These are phyloP conservation scores for Xenosphaeropsis pyriputrescens DNA, from an alignment of 2,329 filamentous ascomycete species.

Conservation along the genomic window DNA sequence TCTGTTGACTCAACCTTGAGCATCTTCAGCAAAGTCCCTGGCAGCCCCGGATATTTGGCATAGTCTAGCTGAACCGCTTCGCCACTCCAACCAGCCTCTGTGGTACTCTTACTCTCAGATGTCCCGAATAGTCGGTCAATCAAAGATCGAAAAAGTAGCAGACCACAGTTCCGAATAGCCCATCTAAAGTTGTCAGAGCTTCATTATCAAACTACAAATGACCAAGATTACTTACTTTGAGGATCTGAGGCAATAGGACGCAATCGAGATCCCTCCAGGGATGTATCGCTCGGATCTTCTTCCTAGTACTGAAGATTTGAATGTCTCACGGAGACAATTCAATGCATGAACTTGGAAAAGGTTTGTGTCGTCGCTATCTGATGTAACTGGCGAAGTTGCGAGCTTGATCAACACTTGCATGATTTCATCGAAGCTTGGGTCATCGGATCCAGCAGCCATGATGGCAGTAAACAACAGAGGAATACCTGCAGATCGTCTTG, in stretches of 20 bases:
- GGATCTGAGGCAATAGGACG: slow-evolving; percentile 64
- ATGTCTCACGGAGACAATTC: slow-evolving; percentile 86
- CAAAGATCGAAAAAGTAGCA: slow-evolving; percentile 77
- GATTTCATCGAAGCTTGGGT: slow-evolving; percentile 47
- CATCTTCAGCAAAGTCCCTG: slow-evolving; percentile 46
- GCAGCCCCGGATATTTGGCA: slow-evolving; percentile 50
- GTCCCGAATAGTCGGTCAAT: slow-evolving; percentile 69
- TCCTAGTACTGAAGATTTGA: slow-evolving; percentile 67
- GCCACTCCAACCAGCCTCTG: slow-evolving; percentile 49
- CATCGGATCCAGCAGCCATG: slow-evolving; percentile 46
- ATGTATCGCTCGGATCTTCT: slow-evolving; percentile 61
- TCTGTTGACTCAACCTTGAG: slow-evolving; percentile 25
- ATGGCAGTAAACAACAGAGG: slow-evolving; percentile 77
- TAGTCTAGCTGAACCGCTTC: slow-evolving; percentile 52
- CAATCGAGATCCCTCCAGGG: slow-evolving; percentile 61
- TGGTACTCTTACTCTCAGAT: slow-evolving; percentile 50
- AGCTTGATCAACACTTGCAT: slow-evolving; percentile 48
- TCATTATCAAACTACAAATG: too few relatives aligned
- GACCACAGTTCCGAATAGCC: slow-evolving; percentile 86
- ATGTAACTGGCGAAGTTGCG: slow-evolving; percentile 34
- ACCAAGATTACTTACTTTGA: slow-evolving; percentile 41
- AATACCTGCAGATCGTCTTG: slow-evolving; percentile 80
- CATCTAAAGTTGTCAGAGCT: slow-evolving; percentile 36
- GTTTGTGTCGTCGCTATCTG: slow-evolving; percentile 46
- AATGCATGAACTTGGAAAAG: slow-evolving; percentile 88